These are phyloP conservation scores for Adansonia madagascariensis DNA, from an alignment of 441 rosid species.

Conservation along the genomic window DNA sequence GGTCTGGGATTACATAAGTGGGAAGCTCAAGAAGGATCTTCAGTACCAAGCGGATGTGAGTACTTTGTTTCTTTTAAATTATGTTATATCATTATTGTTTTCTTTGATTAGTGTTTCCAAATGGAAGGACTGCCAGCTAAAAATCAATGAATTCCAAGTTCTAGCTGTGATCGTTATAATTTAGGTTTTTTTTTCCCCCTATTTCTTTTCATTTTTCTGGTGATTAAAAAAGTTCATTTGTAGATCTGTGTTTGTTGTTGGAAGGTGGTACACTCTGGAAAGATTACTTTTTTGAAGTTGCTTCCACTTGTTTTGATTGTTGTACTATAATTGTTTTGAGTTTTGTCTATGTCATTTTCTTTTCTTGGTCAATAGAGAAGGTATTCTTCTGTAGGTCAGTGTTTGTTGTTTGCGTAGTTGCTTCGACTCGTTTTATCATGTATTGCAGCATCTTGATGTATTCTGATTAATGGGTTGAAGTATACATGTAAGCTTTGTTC, in stretches of 20 bases:
- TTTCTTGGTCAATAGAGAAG: background rate
- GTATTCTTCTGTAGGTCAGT: background rate
- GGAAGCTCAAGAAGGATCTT: conserved; percentile 98
- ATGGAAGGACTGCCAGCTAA: background rate
- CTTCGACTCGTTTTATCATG: background rate
- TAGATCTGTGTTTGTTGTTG: background rate
- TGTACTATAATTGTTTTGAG: background rate
- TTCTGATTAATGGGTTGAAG: background rate
- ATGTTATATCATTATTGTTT: conserved; percentile 9
- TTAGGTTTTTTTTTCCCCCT: background rate
- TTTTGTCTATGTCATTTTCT: background rate
- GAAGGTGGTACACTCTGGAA: background rate
- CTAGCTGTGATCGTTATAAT: conserved; percentile 11
- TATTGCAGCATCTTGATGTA: background rate
- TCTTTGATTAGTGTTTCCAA: conserved; percentile 18
- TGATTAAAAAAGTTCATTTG: background rate
- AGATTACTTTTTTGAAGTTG: background rate
- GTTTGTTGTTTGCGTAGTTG: background rate
- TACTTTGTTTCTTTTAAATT: conserved; percentile 24
- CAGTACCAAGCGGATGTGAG: conserved; percentile 98
- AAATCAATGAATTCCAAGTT: background rate
- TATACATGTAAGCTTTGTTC: background rate
- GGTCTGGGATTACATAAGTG: conserved; percentile 99
- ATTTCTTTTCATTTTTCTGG: background rate
- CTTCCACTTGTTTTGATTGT: background rate